Conservation (phyloP, 345 rosid genomes). For the Populus tremula region DNA sequence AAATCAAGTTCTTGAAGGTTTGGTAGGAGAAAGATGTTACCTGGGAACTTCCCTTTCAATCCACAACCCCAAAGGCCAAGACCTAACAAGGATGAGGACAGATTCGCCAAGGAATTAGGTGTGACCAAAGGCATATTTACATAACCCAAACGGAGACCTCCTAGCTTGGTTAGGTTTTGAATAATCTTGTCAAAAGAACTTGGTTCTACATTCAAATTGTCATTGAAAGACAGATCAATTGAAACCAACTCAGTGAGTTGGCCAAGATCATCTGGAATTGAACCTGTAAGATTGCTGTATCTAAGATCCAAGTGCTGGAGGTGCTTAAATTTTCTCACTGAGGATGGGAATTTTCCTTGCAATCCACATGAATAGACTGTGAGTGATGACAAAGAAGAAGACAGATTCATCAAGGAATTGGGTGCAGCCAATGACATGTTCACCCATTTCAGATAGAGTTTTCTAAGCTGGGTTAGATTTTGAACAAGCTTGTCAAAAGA, state of each 20-base stretch:
- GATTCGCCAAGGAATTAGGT: background rate
- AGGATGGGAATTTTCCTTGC: no score
- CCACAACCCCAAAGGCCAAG: background rate
- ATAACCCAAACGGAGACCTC: no score
- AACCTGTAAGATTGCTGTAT: background rate
- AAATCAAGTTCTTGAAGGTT: background rate
- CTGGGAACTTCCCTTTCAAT: background rate
- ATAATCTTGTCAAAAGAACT: background rate
- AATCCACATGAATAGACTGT: fast-evolving
- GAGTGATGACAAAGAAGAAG: no score
- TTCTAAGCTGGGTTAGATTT: background rate
- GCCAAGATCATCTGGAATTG: no score
- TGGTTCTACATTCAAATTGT: background rate
- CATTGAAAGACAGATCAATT: background rate
- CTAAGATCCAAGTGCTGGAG: background rate
- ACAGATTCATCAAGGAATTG: no score
- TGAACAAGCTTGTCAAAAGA: background rate
- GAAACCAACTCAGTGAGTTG: background rate
- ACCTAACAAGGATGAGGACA: conserved; percentile 3
- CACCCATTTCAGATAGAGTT: fast-evolving
- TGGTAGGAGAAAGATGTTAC: background rate
- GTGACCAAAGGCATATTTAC: no score
- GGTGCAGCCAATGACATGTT: background rate
- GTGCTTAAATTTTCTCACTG: no score
- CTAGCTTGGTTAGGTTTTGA: no score